Percentiles rank a stretch among this genome's conserved stretches.
Conservation (phyloP, 176 grass and related monocot genomes). For the Elymus sibiricus region DNA sequence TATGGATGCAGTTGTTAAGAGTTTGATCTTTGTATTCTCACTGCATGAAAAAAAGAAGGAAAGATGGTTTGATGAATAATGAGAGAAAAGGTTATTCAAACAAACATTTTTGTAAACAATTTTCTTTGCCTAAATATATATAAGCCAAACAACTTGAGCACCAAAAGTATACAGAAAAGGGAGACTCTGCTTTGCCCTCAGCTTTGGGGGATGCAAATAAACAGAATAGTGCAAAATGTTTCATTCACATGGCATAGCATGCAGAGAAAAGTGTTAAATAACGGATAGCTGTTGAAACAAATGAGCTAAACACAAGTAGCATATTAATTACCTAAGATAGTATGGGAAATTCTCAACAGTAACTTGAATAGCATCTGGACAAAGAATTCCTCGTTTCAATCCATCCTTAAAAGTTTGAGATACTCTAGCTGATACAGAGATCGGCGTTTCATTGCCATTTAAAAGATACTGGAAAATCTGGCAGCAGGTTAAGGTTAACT, state of each 20-base stretch:
- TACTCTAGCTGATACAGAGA: slow-evolving; percentile 28
- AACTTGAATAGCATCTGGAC: slow-evolving; percentile 58
- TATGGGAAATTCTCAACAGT: slow-evolving; percentile 75
- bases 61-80: slow-evolving; percentile 13
- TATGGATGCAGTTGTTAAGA: slow-evolving; percentile 52
- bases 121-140: neutral
- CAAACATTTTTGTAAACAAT: neutral
- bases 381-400: slow-evolving; percentile 63
- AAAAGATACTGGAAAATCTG: slow-evolving; percentile 75
- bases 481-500: slow-evolving; percentile 29
- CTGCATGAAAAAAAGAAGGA: slow-evolving; percentile 39
- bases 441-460: slow-evolving; percentile 22
- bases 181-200: neutral
- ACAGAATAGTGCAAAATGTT: neutral
- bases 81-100: neutral
- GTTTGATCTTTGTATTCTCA: slow-evolving; percentile 53
- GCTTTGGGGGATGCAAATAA: neutral
- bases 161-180: neutral
- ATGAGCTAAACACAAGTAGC: neutral
- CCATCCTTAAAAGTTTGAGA: slow-evolving; percentile 54
- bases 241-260: neutral
- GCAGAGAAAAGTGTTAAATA: neutral
- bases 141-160: neutral
- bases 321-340: slow-evolving; percentile 75
- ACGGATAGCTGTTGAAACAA: slow-evolving; percentile 5